Evolutionary conservation across 2,329 filamentous ascomycete genomes (phyloP).

Genomic region (Calonectria ilicicola): DNA sequence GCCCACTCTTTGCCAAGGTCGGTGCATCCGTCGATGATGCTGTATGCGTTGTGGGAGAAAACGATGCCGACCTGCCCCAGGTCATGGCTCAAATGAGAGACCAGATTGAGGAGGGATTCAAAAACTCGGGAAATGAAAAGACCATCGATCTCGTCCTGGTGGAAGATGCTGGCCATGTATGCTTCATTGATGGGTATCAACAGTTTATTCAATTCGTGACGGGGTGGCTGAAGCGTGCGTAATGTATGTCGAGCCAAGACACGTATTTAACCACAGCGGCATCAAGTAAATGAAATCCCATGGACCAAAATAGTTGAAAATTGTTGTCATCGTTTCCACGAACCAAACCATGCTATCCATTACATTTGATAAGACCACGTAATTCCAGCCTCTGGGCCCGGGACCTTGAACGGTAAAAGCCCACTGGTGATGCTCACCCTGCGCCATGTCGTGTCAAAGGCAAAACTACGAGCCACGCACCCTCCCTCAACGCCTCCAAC

Average conservation of each 20-base stretch:
- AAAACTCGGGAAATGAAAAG: slow-evolving; percentile 36
- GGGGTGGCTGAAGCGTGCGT: slow-evolving; percentile 24
- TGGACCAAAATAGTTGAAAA: too few relatives aligned
- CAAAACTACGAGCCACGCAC: too few relatives aligned
- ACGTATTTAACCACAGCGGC: too few relatives aligned
- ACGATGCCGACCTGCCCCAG: slow-evolving; percentile 54
- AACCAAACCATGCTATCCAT: too few relatives aligned
- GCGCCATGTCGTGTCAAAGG: too few relatives aligned
- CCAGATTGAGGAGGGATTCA: slow-evolving; percentile 49
- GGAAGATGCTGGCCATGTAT: slow-evolving; percentile 52
- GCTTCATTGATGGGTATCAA: slow-evolving; percentile 52
- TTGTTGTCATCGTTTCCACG: too few relatives aligned
- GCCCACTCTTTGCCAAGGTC: slow-evolving; percentile 48
- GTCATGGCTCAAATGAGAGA: slow-evolving; percentile 53
- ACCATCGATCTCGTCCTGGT: slow-evolving; percentile 50
- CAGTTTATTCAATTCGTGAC: slow-evolving; percentile 39
- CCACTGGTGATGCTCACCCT: too few relatives aligned
- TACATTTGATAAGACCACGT: too few relatives aligned
- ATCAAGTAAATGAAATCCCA: too few relatives aligned
- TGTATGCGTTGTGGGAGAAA: slow-evolving; percentile 54
- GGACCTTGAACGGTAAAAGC: too few relatives aligned
- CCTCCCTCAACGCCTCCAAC: too few relatives aligned
- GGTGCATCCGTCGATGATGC: slow-evolving; percentile 50
- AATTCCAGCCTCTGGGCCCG: too few relatives aligned
- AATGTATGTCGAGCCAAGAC: neutral